Base-by-base conservation (phyloP, 2,329 filamentous ascomycete genomes). In the Exophiala phaeomuriformis region DNA sequence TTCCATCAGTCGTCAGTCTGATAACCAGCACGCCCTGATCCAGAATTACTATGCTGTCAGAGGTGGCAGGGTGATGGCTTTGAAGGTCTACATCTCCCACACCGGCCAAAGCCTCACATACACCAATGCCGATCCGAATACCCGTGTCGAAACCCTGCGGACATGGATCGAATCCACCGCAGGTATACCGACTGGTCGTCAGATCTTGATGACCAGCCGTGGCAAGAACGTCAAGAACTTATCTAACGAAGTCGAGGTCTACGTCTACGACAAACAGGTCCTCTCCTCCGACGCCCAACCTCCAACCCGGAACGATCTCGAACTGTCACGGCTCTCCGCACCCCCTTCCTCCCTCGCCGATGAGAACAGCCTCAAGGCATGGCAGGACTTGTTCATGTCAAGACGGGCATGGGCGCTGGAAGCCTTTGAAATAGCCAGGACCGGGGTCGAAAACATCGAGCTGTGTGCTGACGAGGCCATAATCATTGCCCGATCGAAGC, bases 71-170 rank as follows among this genome's bases (percentile, higher is more conserved):
- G 51, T 47, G 29, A 95, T 95, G 89, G 86, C 88, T 76, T 82
- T 91, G 70, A 83, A 88, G 75, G 84, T 95, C 72, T 88, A 89
- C 77, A 85, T 95, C 69, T 90, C 89, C 79, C 90, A 95, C 75
- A 90, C 87, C 72, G 91, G 91, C 77, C 85, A 89, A 77, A 85
- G 85, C 73, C 79, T 95, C 68, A 42, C 19, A 19, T 19, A 44
- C 35, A 59, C 51, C 49, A 47, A 41, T 28, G 12, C 46, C 28
- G 54, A 59, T 28, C 47, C 54, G 2, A 40, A 41, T 27, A 40
- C 57, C 19, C 53, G 55, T 10, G 79, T 95, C 68, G 91, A 97
- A 72, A 86, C 86, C 59, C 81, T 97, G 63, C 88, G 86, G 71
- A 74, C 79, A 70, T 93, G 88, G 83, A 85, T 97, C 63, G 79